Base-by-base conservation (phyloP, 441 rosid genomes). In the Eruca vesicaria region DNA sequence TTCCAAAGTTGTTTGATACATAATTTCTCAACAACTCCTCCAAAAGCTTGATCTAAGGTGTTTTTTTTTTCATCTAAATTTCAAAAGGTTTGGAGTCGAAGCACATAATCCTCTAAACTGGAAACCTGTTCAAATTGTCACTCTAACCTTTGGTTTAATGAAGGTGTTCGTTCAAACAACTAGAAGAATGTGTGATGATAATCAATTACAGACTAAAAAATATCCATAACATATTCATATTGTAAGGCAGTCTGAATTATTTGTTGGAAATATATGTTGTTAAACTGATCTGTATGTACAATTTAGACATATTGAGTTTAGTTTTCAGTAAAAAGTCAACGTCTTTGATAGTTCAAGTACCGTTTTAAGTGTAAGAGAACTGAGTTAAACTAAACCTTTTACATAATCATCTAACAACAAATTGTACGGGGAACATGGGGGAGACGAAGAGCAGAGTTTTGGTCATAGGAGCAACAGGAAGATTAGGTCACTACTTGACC, bases 381-480 rank as follows among this genome's bases (percentile, higher is more conserved):
- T 0, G 41, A 38, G 66, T 43, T 14, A n/a, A 28, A 21, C 3
- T 2, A 53, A 28, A 29, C 16, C 29, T 12, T 36, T 2, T 2
- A 28, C 4, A 14, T 41, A 20, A 41, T 28, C 35, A 11, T 70
- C 50, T 41, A 41, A 1, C 48, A 10, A 0, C 31, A 7, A 12
- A 9, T 6, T 31, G 14, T 43, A 66, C 18, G 15, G 60, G 52
- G 26, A 28, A 53, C 32, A 76, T 72, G 81, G 77, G 67, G 65
- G 41, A 75, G 32, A 6, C 35, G 77, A 77, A 58, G 78, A 89
- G 89, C 87, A 87, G 55, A 76, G 85, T 89, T 21, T 69, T 93
- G 79, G 79, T 93, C 33, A 84, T 93, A 19, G 98, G 95, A 72
- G 96, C 86, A 75, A 87, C 94, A 0, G 98, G 96, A 67, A 81